These are phyloP conservation scores for Priceomyces castillae DNA, from an alignment of 805 yeast species.

Conservation along the genomic window DNA sequence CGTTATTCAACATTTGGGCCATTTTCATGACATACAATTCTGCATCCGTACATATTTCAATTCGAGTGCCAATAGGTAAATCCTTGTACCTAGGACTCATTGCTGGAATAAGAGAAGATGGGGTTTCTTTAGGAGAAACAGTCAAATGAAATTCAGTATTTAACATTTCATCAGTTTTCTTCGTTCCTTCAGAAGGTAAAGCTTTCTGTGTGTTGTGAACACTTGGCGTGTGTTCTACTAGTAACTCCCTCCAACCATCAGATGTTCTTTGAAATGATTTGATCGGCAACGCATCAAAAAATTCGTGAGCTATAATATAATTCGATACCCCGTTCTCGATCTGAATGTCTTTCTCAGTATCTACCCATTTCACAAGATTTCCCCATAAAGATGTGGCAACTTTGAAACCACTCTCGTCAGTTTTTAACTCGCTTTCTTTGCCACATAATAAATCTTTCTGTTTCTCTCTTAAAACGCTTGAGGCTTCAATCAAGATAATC, in stretches of 20 bases:
- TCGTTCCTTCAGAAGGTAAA: constrained; percentile 17
- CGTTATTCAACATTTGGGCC: constrained; percentile 41
- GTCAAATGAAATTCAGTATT: constrained; percentile 53
- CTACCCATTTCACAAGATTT: constrained; percentile 55
- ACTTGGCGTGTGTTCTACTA: constrained; percentile 55
- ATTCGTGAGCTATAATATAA: constrained; percentile 78
- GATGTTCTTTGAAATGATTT: constrained; percentile 60
- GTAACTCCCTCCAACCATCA: constrained; percentile 75
- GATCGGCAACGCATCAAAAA: constrained; percentile 83
- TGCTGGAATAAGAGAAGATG: constrained; percentile 57
- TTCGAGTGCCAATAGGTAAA: constrained; percentile 54
- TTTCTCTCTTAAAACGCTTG: constrained; percentile 55
- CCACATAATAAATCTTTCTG: constrained; percentile 55
- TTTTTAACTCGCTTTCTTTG: constrained; percentile 14
- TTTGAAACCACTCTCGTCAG: constrained; percentile 31
- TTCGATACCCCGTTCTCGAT: constrained; percentile 39
- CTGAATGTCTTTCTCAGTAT: constrained; percentile 50
- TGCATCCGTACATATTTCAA: constrained; percentile 76
- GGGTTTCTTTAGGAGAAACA: constrained; percentile 57
- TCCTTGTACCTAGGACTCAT: constrained; percentile 47
- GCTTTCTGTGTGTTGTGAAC: constrained; percentile 34
- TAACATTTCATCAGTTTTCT: constrained; percentile 8
- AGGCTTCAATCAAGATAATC: constrained; percentile 67
- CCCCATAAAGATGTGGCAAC: constrained; percentile 49
- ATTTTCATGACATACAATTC: constrained; percentile 56